These are phyloP conservation scores for Jacaranda mimosifolia DNA, from an alignment of 257 asterid species.

Conservation along the genomic window DNA sequence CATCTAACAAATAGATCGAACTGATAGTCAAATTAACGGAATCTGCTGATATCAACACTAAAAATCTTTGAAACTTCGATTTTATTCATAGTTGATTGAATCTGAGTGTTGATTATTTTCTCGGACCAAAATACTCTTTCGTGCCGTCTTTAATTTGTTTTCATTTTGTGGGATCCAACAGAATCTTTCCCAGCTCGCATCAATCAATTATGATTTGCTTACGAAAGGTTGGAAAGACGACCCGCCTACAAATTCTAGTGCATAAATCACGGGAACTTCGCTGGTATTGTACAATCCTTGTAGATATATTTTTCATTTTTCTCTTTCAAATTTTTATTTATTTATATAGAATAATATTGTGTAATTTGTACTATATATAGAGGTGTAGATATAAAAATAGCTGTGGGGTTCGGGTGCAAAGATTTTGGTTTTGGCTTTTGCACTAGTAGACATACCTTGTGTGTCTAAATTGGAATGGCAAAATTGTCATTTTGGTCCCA, in stretches of 20 bases:
- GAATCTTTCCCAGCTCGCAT: conserved; percentile 98
- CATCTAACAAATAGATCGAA: too few relatives aligned
- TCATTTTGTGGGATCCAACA: conserved; percentile 41
- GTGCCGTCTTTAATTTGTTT: conserved; percentile 20
- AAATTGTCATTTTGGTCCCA: too few relatives aligned
- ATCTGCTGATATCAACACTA: too few relatives aligned
- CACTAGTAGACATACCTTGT: too few relatives aligned
- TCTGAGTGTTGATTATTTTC: too few relatives aligned
- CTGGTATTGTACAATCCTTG: conserved; percentile 28
- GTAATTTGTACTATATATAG: not conserved
- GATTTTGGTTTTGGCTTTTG: too few relatives aligned
- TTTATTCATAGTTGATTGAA: too few relatives aligned
- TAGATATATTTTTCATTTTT: conserved; percentile 47
- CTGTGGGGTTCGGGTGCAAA: not conserved
- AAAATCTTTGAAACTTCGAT: too few relatives aligned
- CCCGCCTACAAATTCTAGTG: conserved; percentile 60
- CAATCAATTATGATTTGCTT: conserved; percentile 93
- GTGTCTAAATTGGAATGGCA: too few relatives aligned
- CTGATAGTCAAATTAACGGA: too few relatives aligned
- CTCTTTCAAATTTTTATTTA: too few relatives aligned
- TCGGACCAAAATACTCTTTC: too few relatives aligned
- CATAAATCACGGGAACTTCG: conserved; percentile 26
- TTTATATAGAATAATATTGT: not conserved
- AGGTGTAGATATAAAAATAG: not conserved
- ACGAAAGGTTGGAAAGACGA: conserved; percentile 89